These are phyloP conservation scores for Aspergillus baeticus DNA, from an alignment of 495 filamentous ascomycete genomes.

Conservation along the genomic window DNA sequence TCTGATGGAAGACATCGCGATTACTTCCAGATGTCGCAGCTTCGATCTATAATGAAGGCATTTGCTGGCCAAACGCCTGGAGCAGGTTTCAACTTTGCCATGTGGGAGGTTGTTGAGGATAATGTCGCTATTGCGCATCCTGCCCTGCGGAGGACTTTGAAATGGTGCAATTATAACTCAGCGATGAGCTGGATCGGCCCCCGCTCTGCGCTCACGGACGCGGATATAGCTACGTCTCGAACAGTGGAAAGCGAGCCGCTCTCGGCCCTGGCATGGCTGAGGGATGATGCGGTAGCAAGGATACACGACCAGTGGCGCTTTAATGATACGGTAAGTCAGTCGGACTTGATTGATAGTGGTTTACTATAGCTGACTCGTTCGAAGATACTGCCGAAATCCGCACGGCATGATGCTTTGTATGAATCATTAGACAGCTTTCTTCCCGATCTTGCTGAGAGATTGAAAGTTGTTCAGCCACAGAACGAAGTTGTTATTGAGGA, in stretches of 20 bases:
- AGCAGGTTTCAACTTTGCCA: conserved; percentile 8
- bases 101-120: conserved; percentile 18
- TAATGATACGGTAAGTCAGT: no score
- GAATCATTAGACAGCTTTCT: no score
- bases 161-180: conserved; percentile 21
- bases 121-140: conserved; percentile 9
- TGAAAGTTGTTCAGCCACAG: no score
- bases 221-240: neutral
- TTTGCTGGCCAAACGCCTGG: conserved; percentile 18
- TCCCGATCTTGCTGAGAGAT: no score
- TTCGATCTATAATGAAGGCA: conserved; percentile 14
- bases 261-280: conserved; percentile 18
- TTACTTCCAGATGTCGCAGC: conserved; percentile 18
- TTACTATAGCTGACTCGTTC: no score
- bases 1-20: conserved; percentile 12
- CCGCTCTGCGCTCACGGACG: conserved; percentile 9
- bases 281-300: conserved; percentile 2
- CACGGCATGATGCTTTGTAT: no score
- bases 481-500: neutral
- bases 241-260: conserved; percentile 12
- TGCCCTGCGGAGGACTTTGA: conserved; percentile 13
- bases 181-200: conserved; percentile 17
- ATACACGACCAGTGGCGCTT: no score
- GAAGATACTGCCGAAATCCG: no score
- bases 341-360: no score